Evolutionary conservation across 2,329 filamentous ascomycete species (phyloP), one percentile per base, ranked within the genome.

Genomic region (Drechslerella dactyloides): DNA sequence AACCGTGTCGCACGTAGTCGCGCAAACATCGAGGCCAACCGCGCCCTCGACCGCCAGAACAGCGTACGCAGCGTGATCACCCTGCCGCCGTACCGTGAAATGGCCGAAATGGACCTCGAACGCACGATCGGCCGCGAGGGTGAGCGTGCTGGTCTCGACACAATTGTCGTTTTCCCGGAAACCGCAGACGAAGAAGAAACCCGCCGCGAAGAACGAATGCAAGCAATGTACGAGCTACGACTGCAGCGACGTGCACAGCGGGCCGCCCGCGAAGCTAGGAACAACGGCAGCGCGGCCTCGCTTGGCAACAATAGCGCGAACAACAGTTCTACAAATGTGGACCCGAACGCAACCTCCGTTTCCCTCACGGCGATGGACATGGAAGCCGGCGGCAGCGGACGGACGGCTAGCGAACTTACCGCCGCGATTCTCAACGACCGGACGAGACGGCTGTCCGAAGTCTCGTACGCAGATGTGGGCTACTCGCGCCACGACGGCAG

Each of bases 11-110:
- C 68, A 7, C 50, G 68, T 15, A 65, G 60, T 44, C 69, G 62
- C 21, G 69, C 69, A 15, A 73, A 73, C 21, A 58, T 73, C 44
- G 69, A 73, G 42, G 55, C 55, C 5, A 73, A 73, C 52, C 44
- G 69, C 27, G 69, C 69, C 21, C 40, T 96, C 11, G 90, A 93
- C 78, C 86, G 93, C 33, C 89, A 93, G 76, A 92, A 90, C 0
- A 96, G 91, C 7, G 84, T 97, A 51, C 88, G 93, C 62, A 96
- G 91, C n/a, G 87, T 97, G 63, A 94, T 97, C 85, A 97, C 94
- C 0, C 82, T 99, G 1, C 94, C 94, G 0, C 85, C 90, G 0
- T 99, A 99, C 79, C 88, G 89, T 1, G 85, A 84, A 15, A 69
- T 76, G 40, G 70, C 76, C 2, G 86, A 86, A 27, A 86, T 91